Base-by-base conservation (phyloP, 768 basidiomycete genomes). In the Trametes gibbosa region DNA sequence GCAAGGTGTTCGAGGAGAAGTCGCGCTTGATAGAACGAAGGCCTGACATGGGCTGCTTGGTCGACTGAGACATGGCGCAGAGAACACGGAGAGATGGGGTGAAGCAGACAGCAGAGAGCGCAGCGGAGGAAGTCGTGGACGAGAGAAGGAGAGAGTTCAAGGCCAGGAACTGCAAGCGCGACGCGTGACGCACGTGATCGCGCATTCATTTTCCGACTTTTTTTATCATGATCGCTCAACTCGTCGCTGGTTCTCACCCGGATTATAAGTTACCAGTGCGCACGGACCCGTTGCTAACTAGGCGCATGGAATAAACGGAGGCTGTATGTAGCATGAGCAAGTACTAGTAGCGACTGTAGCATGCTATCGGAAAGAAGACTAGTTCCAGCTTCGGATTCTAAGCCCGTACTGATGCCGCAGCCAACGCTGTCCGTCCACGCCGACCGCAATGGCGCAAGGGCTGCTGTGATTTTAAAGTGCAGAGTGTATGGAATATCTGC, bases 11-110 rank as follows among this genome's bases (percentile, higher is more conserved):
- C 5, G 67, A 73, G 47, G 86, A 87, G 69, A 83, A 91, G 69
- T 90, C 84, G 58, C 90, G 81, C 62, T 78, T 77, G 45, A 90
- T 61, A 0, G 79, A 77, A 35, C 81, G 74, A 23, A 91, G 78
- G 0, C 89, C 89, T 0, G 89, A 90, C 63, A 70, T 69, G 2
- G 69, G 67, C 45, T 72, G 71, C 48, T 66, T 70, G 2, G 59
- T 32, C 6, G 62, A 14, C 24, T 55, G 53, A 21, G 55, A 32
- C 56, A 64, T 56, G 9, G 39, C 21, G 21, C 5, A 37, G 7
- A 19, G 12, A n/a, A n/a, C n/a, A n/a, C n/a, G n/a, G n/a, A n/a
- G n/a, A n/a, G n/a, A n/a, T n/a, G n/a, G n/a, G n/a, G n/a, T n/a
- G n/a, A n/a, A n/a, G n/a, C n/a, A n/a, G n/a, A n/a, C n/a, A n/a